Evolutionary conservation across 257 asterid genomes (phyloP).

Genomic region (Scutellaria barbata): DNA sequence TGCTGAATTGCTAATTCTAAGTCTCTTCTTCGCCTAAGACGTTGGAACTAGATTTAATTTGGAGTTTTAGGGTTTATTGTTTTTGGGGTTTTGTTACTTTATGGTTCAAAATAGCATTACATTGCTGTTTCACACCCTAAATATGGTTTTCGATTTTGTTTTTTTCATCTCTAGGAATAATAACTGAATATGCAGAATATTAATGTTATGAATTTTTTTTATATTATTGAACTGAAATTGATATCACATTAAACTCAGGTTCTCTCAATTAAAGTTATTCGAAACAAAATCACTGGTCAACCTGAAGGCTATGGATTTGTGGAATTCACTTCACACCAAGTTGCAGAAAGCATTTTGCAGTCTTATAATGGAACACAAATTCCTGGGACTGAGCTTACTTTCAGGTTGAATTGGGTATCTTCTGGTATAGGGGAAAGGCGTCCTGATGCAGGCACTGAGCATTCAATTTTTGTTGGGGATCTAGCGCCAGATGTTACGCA

Average conservation of each 20-base stretch:
- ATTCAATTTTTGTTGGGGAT: constrained; percentile 97
- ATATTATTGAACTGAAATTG: constrained; percentile 20
- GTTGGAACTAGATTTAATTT: neutral
- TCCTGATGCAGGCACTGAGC: constrained; percentile 82
- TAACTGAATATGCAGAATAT: neutral
- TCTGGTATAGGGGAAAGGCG: constrained; percentile 93
- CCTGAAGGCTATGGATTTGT: constrained; percentile 98
- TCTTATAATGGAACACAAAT: constrained; percentile 89
- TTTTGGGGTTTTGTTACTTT: constrained; percentile 3
- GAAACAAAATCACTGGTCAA: constrained; percentile 87
- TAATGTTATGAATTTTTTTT: neutral
- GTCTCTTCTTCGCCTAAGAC: neutral
- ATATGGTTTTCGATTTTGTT: neutral
- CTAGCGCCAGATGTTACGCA: constrained; percentile 98
- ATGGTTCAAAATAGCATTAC: neutral
- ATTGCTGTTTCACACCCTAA: neutral
- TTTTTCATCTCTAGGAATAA: neutral
- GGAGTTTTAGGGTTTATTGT: constrained; percentile 16
- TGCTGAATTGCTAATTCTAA: neutral
- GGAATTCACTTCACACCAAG: constrained; percentile 80
- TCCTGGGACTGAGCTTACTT: constrained; percentile 92
- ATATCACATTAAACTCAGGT: constrained; percentile 54
- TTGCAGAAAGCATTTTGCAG: constrained; percentile 84
- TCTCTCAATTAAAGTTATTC: constrained; percentile 84
- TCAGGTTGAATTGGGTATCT: constrained; percentile 98